Conservation (phyloP, 108 stramenopile species). For the Chaetoceros tenuissimus region DNA sequence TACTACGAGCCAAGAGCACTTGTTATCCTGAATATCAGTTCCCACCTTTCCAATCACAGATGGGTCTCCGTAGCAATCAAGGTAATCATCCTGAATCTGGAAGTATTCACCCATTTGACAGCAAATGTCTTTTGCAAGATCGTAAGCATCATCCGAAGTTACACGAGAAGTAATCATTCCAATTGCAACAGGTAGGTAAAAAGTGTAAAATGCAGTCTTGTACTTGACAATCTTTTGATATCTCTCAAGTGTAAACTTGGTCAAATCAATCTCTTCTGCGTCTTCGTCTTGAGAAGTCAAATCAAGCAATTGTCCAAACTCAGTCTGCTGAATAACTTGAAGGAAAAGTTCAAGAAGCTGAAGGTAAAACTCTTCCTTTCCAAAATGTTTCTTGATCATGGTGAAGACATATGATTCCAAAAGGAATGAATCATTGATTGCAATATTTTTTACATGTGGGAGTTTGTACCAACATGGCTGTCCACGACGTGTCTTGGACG, state of each 20-base stretch:
- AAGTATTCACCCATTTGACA: constrained; percentile 95
- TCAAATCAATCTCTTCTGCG: constrained; percentile 38
- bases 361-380: constrained; percentile 64
- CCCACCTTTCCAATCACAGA: constrained; percentile 96
- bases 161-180: constrained; percentile 50
- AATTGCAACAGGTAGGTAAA: constrained; percentile 91
- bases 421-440: constrained; percentile 93
- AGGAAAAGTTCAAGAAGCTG: constrained; percentile 74
- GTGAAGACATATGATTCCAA: constrained; percentile 90
- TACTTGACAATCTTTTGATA: constrained; percentile 92
- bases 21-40: constrained; percentile 99
- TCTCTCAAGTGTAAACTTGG: constrained; percentile 73
- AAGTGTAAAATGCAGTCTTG: constrained; percentile 99
- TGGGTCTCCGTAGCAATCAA: constrained; percentile 95
- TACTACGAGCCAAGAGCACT: constrained; percentile 97
- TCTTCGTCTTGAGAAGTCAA: constrained; percentile 32
- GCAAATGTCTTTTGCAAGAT: constrained; percentile 28
- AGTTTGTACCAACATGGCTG: constrained; percentile 94
- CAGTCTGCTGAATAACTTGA: constrained; percentile 87
- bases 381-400: constrained; percentile 78
- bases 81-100: constrained; percentile 98
- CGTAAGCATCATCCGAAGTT: constrained; percentile 19
- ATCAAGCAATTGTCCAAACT: constrained; percentile 94
- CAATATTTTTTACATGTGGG: constrained; percentile 77
- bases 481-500: constrained; percentile 92